phyloP scores from a whole-genome alignment of 352 stramenopile species.

The Pythium biforme region DNA sequence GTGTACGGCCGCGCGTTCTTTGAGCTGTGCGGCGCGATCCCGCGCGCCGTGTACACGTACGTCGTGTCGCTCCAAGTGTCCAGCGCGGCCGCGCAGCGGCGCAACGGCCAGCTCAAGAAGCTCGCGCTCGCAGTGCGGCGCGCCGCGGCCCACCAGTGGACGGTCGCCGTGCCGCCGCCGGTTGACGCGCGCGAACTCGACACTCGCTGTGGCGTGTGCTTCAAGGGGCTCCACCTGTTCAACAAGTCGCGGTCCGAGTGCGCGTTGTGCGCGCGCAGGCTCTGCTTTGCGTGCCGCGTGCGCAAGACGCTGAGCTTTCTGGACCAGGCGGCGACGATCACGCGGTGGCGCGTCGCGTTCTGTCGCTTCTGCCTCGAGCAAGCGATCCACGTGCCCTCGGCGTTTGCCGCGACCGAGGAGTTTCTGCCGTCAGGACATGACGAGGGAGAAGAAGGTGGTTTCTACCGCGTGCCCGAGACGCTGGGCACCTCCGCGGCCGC shows the following conservation, averaged over 20 bases:
- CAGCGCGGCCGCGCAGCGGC: neutral
- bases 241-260: slow-evolving; percentile 18
- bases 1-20: slow-evolving; percentile 38
- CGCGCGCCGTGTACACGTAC: slow-evolving; percentile 22
- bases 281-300: slow-evolving; percentile 14
- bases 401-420: slow-evolving; percentile 1
- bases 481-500: neutral
- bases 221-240: slow-evolving; percentile 11
- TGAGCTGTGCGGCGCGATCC: slow-evolving; percentile 35
- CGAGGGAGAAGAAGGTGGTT: neutral
- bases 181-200: neutral
- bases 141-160: slow-evolving; percentile 2
- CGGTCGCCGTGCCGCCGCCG: slow-evolving; percentile 2
- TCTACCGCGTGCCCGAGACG: neutral
- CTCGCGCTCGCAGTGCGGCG: slow-evolving; percentile 10
- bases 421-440: neutral
- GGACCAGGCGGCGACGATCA: neutral
- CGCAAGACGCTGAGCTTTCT: slow-evolving; percentile 14
- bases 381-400: slow-evolving; percentile 1
- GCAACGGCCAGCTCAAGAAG: slow-evolving; percentile 12
- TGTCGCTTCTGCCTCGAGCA: slow-evolving; percentile 11
- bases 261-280: slow-evolving; percentile 8
- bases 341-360: slow-evolving; percentile 6
- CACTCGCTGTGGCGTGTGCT: slow-evolving; percentile 5
- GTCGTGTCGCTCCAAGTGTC: neutral